phyloP scores from a whole-genome alignment of 805 yeast species.

The Starmerella ratchasimensis region DNA sequence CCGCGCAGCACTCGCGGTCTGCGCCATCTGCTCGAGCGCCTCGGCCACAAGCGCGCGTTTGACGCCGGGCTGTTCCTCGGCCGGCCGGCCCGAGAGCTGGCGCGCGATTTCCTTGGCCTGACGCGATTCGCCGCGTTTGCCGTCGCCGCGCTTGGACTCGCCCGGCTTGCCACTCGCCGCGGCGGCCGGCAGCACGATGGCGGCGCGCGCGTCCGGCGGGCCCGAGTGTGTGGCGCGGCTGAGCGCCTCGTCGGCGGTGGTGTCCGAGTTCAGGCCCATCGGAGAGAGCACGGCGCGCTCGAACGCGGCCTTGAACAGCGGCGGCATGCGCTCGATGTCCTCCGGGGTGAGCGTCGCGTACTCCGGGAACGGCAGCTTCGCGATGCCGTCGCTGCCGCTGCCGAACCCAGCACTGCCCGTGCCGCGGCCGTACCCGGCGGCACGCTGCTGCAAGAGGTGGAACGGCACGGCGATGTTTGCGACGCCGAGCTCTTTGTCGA shows the following conservation, averaged over 20 bases:
- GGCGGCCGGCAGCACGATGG: neutral
- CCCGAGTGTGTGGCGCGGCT: neutral
- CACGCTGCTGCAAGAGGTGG: slow-evolving; percentile 51
- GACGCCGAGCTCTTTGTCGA: slow-evolving; percentile 82
- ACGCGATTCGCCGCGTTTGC: neutral
- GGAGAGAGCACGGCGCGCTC: neutral
- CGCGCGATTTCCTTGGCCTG: neutral
- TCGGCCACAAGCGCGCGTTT: neutral
- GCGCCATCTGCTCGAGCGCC: slow-evolving; percentile 1
- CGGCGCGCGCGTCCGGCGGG: slow-evolving; percentile 1
- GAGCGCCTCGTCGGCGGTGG: neutral
- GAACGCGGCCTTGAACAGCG: slow-evolving; percentile 5
- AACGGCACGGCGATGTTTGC: slow-evolving; percentile 77
- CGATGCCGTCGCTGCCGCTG: neutral
- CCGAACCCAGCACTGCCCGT: neutral
- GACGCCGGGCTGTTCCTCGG: neutral
- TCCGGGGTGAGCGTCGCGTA: slow-evolving; percentile 67
- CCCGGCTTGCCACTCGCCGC: neutral
- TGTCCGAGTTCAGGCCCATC: neutral
- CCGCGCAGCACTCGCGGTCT: slow-evolving; percentile 6
- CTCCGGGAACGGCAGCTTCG: slow-evolving; percentile 24
- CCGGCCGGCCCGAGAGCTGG: neutral
- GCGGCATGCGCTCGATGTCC: slow-evolving; percentile 4
- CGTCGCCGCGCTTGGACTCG: too few species aligned
- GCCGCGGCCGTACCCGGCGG: slow-evolving; percentile 21